These are phyloP conservation scores for Ophiostoma ips DNA, from an alignment of 2,329 filamentous ascomycete species.

Conservation along the genomic window DNA sequence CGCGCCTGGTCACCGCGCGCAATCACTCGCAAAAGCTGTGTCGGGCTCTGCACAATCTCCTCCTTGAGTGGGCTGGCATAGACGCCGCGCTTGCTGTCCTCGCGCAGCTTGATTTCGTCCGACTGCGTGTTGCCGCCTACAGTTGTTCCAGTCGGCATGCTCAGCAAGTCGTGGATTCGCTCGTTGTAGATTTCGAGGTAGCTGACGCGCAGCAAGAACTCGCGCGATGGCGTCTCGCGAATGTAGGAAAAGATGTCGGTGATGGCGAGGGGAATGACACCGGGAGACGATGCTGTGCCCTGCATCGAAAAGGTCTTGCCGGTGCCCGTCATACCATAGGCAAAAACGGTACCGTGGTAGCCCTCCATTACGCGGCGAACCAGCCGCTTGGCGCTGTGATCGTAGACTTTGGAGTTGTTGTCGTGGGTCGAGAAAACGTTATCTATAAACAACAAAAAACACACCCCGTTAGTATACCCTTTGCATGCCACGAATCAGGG, in stretches of 20 bases:
- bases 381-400: constrained; percentile 81
- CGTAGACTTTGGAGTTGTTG: constrained; percentile 89
- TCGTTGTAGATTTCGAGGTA: constrained; percentile 99
- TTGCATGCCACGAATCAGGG: constrained; percentile 4
- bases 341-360: constrained; percentile 95
- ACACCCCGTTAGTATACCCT: constrained; percentile 6
- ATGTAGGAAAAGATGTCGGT: constrained; percentile 99
- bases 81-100: constrained; percentile 91
- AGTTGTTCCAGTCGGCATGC: constrained; percentile 49
- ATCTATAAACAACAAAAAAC: constrained; percentile 55
- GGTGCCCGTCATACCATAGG: constrained; percentile 97
- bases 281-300: constrained; percentile 85
- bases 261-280: constrained; percentile 92
- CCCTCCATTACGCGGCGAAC: constrained; percentile 97
- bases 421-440: constrained; percentile 93
- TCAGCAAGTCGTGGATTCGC: constrained; percentile 85
- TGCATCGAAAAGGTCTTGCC: constrained; percentile 99
- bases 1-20: constrained; percentile 84
- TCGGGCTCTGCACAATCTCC: constrained; percentile 96
- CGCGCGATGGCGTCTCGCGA: constrained; percentile 83
- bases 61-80: constrained; percentile 95
- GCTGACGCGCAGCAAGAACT: constrained; percentile 89
- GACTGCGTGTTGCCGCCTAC: constrained; percentile 42
- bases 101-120: constrained; percentile 93
- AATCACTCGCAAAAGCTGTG: constrained; percentile 86